Percentiles rank a stretch among this genome's conserved stretches.
Evolutionary conservation across 495 filamentous ascomycete species (phyloP).

Genomic region (Talaromyces nanjingensis): DNA sequence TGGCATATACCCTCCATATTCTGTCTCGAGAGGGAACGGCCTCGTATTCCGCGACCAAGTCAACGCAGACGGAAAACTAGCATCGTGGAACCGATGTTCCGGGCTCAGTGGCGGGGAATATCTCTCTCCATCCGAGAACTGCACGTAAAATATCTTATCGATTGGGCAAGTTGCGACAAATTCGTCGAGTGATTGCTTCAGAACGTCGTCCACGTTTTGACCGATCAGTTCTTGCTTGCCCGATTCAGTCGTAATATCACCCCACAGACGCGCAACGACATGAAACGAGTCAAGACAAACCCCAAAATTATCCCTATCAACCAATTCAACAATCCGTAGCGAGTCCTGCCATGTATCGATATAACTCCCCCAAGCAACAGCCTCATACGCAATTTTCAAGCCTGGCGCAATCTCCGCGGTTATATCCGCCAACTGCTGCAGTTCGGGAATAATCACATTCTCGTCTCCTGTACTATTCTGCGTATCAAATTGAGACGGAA

Average conservation of each 20-base stretch:
- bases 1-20: constrained; percentile 61
- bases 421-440: constrained; percentile 53
- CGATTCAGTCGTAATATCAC: constrained; percentile 44
- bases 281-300: constrained; percentile 72
- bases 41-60: constrained; percentile 70
- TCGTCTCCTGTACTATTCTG: constrained; percentile 45
- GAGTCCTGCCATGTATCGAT: constrained; percentile 59
- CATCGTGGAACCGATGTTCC: constrained; percentile 55
- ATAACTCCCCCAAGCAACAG: constrained; percentile 60
- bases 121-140: constrained; percentile 64
- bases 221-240: constrained; percentile 31
- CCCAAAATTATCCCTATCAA: constrained; percentile 62
- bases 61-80: constrained; percentile 59
- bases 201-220: constrained; percentile 43
- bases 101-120: constrained; percentile 50
- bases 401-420: constrained; percentile 43
- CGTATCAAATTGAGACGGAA: constrained; percentile 57
- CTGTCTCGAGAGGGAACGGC: constrained; percentile 59
- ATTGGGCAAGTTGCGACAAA: constrained; percentile 48
- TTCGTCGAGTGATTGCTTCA: constrained; percentile 46
- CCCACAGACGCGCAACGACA: constrained; percentile 59
- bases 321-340: constrained; percentile 50
- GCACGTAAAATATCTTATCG: constrained; percentile 65
- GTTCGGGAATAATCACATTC: constrained; percentile 51
- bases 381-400: constrained; percentile 60